Evolutionary conservation across 2,329 filamentous ascomycete species (phyloP).

Genomic region (Aspergillus sp.): DNA sequence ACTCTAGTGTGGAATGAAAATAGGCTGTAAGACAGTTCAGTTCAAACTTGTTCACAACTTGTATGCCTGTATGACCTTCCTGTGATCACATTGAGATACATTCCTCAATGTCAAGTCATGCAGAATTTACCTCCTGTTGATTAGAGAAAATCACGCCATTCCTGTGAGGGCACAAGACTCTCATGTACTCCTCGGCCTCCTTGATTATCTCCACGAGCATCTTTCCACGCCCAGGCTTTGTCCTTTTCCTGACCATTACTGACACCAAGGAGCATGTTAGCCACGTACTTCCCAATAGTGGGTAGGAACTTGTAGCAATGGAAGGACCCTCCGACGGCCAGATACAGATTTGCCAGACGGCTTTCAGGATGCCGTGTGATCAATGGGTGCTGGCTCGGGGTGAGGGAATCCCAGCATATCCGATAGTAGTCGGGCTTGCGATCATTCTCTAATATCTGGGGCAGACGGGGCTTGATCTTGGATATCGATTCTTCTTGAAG

Average conservation of each 20-base stretch:
- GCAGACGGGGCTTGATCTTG: conserved; percentile 23
- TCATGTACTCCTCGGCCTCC: conserved; percentile 30
- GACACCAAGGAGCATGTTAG: conserved; percentile 38
- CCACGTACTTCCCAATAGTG: conserved; percentile 59
- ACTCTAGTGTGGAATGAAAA: too few species aligned
- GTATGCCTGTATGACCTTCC: too few species aligned
- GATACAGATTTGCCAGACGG: conserved; percentile 52
- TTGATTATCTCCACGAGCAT: not conserved
- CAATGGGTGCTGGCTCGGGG: conserved; percentile 62
- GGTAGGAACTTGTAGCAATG: conserved; percentile 67
- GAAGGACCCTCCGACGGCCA: conserved; percentile 64
- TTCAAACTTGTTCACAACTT: too few species aligned
- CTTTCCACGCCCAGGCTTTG: conserved; percentile 23
- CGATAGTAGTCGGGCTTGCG: conserved; percentile 44
- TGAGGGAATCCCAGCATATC: conserved; percentile 60
- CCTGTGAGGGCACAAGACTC: conserved; percentile 24
- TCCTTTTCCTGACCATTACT: conserved; percentile 40
- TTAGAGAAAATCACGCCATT: conserved; percentile 20
- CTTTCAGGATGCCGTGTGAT: conserved; percentile 54
- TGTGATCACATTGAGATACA: too few species aligned
- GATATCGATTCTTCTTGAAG: conserved; percentile 44
- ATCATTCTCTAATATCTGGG: conserved; percentile 27
- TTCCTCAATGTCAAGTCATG: not conserved
- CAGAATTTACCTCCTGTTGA: not conserved
- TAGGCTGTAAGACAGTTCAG: too few species aligned